Evolutionary conservation across 192 early-diverging fungal genomes (phyloP).

Genomic region (Backusella sp.): DNA sequence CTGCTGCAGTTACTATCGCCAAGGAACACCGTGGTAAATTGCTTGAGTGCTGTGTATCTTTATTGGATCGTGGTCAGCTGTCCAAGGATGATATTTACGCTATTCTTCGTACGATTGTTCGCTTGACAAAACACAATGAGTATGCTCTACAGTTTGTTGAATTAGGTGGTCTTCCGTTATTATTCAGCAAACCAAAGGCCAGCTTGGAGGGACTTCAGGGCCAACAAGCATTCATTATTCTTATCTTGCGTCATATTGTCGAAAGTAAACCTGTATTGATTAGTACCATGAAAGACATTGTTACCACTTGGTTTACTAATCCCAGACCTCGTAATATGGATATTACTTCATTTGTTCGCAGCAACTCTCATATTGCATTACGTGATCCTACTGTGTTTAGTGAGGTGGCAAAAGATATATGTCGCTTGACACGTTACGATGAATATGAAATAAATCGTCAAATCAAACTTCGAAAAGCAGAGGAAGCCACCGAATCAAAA

Average conservation of each 20-base stretch:
- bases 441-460: slow-evolving; percentile 62
- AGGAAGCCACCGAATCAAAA: slow-evolving; percentile 25
- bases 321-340: slow-evolving; percentile 69
- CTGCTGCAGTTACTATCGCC: slow-evolving; percentile 14
- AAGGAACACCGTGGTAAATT: slow-evolving; percentile 33
- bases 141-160: slow-evolving; percentile 69
- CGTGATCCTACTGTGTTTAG: slow-evolving; percentile 72
- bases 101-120: slow-evolving; percentile 74
- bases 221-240: slow-evolving; percentile 75
- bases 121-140: slow-evolving; percentile 71
- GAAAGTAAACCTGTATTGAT: slow-evolving; percentile 68
- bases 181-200: slow-evolving; percentile 61
- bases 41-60: slow-evolving; percentile 35
- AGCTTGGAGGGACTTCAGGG: slow-evolving; percentile 69
- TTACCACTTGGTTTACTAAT: slow-evolving; percentile 70
- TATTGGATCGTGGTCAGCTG: slow-evolving; percentile 39
- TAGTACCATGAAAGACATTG: slow-evolving; percentile 71
- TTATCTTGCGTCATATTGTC: slow-evolving; percentile 88
- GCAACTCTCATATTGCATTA: slow-evolving; percentile 60
- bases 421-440: slow-evolving; percentile 53
- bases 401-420: slow-evolving; percentile 58
- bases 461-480: slow-evolving; percentile 40
- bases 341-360: slow-evolving; percentile 66
- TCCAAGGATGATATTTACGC: slow-evolving; percentile 60
- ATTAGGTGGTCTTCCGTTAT: slow-evolving; percentile 59